Conservation (phyloP, 106 monocot genomes). For the Apostasia shenzhenica region DNA sequence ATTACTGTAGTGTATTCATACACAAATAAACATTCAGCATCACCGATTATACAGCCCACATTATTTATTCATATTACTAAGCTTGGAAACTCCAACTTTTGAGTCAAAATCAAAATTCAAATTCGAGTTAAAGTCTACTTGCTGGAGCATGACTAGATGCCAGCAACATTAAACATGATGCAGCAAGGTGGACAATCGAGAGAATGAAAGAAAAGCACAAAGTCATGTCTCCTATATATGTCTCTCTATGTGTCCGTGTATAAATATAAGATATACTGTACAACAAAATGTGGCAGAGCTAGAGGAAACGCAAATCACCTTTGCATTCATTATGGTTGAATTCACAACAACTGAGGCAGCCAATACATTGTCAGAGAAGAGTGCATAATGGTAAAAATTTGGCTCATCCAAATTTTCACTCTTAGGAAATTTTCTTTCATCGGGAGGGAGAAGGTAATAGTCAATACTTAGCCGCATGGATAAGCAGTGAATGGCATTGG, state of each 20-base stretch:
- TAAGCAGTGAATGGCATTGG: conserved; percentile 70
- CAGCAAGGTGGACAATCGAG: not conserved
- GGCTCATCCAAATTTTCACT: conserved; percentile 65
- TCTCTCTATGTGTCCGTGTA: no score
- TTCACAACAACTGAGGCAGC: conserved; percentile 84
- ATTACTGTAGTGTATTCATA: no score
- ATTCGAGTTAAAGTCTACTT: no score
- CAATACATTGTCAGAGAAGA: conserved; percentile 78
- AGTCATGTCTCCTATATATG: no score
- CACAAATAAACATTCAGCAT: no score
- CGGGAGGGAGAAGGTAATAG: conserved; percentile 63
- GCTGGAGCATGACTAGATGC: no score
- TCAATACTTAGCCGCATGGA: conserved; percentile 67
- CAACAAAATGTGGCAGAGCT: not conserved
- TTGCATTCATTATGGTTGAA: conserved; percentile 74
- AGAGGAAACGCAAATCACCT: conserved; percentile 28
- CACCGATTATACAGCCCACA: no score
- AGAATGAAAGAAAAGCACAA: not conserved
- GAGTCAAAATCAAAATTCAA: no score
- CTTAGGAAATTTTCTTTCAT: conserved; percentile 54
- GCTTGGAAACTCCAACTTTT: no score
- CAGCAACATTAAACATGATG: not conserved
- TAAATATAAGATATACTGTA: no score
- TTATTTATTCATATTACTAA: no score
- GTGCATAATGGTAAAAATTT: conserved; percentile 67